Percentiles rank a stretch among this genome's conserved stretches.
phyloP scores from a whole-genome alignment of 371 early-diverging fungal genomes.

The Capillidium heterosporum region DNA sequence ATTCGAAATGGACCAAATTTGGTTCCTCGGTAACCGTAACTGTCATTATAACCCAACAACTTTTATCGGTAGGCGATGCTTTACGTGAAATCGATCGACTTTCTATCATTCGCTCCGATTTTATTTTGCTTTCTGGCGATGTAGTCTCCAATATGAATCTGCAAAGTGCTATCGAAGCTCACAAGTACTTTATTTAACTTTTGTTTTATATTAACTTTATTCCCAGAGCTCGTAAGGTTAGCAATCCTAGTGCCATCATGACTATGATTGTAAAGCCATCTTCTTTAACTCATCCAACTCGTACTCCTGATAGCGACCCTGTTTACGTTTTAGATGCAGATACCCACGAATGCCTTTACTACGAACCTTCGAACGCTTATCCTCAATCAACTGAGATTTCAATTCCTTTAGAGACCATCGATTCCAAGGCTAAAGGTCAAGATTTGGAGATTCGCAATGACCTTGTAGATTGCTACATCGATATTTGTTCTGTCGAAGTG shows the following conservation, averaged over 20 bases:
- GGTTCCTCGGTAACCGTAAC: slow-evolving; percentile 43
- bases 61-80: slow-evolving; percentile 82
- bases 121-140: slow-evolving; percentile 81
- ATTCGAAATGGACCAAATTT: slow-evolving; percentile 46
- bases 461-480: slow-evolving; percentile 79
- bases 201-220: background rate
- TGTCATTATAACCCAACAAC: slow-evolving; percentile 54
- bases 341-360: slow-evolving; percentile 60
- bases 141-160: slow-evolving; percentile 79
- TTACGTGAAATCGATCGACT: slow-evolving; percentile 77
- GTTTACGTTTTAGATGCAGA: slow-evolving; percentile 65
- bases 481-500: slow-evolving; percentile 80
- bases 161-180: slow-evolving; percentile 50
- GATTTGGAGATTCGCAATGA: slow-evolving; percentile 70
- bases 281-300: slow-evolving; percentile 23
- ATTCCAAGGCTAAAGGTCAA: slow-evolving; percentile 21
- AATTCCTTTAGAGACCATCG: slow-evolving; percentile 40
- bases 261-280: slow-evolving; percentile 70
- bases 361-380: slow-evolving; percentile 47
- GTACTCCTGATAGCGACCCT: slow-evolving; percentile 42
- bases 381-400: slow-evolving; percentile 37
- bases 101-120: slow-evolving; percentile 64
- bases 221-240: slow-evolving; percentile 19
- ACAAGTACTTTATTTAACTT: slow-evolving; percentile 29
- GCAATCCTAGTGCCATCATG: slow-evolving; percentile 82